Base-by-base conservation (phyloP, 371 early-diverging fungal species). In the Mucor velutinosus region DNA sequence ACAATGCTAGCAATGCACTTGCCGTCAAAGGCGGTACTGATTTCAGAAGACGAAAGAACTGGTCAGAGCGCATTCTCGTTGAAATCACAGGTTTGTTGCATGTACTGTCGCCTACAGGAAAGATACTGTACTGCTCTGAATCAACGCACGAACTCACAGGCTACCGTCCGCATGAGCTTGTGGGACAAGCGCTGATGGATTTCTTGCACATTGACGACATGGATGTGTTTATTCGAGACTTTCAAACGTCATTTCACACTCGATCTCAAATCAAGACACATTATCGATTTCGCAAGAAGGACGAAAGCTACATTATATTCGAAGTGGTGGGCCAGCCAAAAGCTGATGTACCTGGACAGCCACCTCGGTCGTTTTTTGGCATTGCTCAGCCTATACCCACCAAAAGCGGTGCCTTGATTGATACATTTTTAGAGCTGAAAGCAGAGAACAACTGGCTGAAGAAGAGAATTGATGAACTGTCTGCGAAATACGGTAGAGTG, bases 71-170 rank as follows among this genome's bases (percentile, higher is more conserved):
- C 2, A 81, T 90, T 17, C 49, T 89, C 23, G 76, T 79, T 49
- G 91, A 89, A 70, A 63, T 90, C 7, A 86, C 86, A 55, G 91
- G 89, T 60, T 72, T 88, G 27, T 55, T 89, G 3, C 86, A 86
- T 76, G 91, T 91, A 2, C 69, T 89, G 10, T 81, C 85, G 17
- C 85, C 88, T 0, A 62, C 76, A 12, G 87, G 85, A 21, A 80
- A 77, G 57, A 78, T 91, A 35, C 51, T 87, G 45, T 88, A 82
- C 69, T 85, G 86, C 58, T 86, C 87, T 19, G 87, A 87, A 5
- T 86, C 89, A 0, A 82, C 81, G 1, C 47, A 71, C 23, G 79
- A 84, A 55, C 65, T 84, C 33, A 80, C 89, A n/a, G 89, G 88
- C 0, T 87, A 86, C 66, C 60, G 81, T 8, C 83, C 86, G 0